Evolutionary conservation across 2,329 filamentous ascomycete genomes (phyloP).

Genomic region (Rhinocladiella similis): DNA sequence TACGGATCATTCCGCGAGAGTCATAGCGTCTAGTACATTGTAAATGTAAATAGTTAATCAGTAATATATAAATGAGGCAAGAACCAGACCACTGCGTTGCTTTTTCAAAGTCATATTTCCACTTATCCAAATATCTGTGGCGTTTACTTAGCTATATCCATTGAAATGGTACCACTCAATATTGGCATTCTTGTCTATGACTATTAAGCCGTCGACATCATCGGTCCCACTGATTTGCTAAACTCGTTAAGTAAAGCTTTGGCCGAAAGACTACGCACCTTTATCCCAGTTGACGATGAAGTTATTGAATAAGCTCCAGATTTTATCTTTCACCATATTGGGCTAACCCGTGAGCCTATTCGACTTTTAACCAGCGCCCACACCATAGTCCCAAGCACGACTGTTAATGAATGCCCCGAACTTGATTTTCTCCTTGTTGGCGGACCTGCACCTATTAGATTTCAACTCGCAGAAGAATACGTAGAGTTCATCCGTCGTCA

Average conservation of each 20-base stretch:
- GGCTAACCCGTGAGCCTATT: conserved; percentile 1
- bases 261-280: neutral
- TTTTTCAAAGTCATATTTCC: too few species aligned
- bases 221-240: neutral
- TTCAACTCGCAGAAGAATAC: neutral
- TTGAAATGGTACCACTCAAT: conserved; percentile 9
- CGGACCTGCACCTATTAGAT: neutral
- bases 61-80: too few species aligned
- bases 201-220: conserved; percentile 8
- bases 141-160: too few species aligned
- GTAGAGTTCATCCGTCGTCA: conserved; percentile 5
- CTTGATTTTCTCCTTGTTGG: conserved; percentile 9
- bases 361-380: neutral
- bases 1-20: too few species aligned
- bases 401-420: conserved; percentile 5
- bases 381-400: conserved; percentile 3
- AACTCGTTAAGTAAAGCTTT: neutral
- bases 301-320: neutral
- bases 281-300: neutral
- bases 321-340: conserved; percentile 12
- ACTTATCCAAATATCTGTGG: too few species aligned
- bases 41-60: too few species aligned
- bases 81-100: too few species aligned
- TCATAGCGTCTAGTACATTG: too few species aligned
- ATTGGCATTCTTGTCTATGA: conserved; percentile 13